Percentiles rank a stretch among this genome's conserved stretches.
Evolutionary conservation across 2,329 filamentous ascomycete species (phyloP).

Genomic region (Trichoderma citrinoviride): DNA sequence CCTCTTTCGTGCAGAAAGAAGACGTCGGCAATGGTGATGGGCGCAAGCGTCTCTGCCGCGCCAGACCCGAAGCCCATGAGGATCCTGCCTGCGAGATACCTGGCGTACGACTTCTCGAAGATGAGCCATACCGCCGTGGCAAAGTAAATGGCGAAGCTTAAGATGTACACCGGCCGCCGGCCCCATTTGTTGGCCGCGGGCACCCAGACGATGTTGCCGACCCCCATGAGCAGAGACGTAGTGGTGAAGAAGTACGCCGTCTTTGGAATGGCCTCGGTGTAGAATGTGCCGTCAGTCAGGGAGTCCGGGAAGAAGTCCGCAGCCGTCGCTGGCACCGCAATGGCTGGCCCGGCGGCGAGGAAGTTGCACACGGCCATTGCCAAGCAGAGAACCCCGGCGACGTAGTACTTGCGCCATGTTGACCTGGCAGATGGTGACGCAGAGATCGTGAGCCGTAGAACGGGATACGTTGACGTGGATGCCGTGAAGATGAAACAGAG

Average conservation of each 20-base stretch:
- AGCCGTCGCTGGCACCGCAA: slow-evolving; percentile 49
- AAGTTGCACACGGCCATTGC: slow-evolving; percentile 58
- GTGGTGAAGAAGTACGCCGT: slow-evolving; percentile 54
- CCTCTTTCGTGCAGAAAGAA: slow-evolving; percentile 58
- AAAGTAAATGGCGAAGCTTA: slow-evolving; percentile 45
- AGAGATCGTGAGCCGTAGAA: slow-evolving; percentile 21
- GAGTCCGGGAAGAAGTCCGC: slow-evolving; percentile 45
- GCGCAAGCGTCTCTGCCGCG: slow-evolving; percentile 51
- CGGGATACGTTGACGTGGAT: not conserved
- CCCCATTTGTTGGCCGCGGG: slow-evolving; percentile 47
- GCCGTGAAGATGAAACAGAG: not conserved
- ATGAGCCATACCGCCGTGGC: slow-evolving; percentile 43
- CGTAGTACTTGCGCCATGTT: slow-evolving; percentile 49
- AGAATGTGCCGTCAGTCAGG: slow-evolving; percentile 30
- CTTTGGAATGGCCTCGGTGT: slow-evolving; percentile 39
- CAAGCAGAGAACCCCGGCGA: slow-evolving; percentile 48
- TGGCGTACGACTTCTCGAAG: slow-evolving; percentile 41
- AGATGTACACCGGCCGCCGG: slow-evolving; percentile 43
- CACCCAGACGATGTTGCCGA: slow-evolving; percentile 48
- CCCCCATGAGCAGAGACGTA: slow-evolving; percentile 49
- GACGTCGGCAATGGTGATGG: slow-evolving; percentile 52
- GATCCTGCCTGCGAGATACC: slow-evolving; percentile 47
- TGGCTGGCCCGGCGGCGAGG: slow-evolving; percentile 52
- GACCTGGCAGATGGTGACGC: slow-evolving; percentile 34
- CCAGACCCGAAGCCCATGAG: slow-evolving; percentile 54